A percentile compares a stretch with the other conserved stretches of the same genome.
phyloP scores from a whole-genome alignment of 768 basidiomycete species.

The Mycena galericulata region DNA sequence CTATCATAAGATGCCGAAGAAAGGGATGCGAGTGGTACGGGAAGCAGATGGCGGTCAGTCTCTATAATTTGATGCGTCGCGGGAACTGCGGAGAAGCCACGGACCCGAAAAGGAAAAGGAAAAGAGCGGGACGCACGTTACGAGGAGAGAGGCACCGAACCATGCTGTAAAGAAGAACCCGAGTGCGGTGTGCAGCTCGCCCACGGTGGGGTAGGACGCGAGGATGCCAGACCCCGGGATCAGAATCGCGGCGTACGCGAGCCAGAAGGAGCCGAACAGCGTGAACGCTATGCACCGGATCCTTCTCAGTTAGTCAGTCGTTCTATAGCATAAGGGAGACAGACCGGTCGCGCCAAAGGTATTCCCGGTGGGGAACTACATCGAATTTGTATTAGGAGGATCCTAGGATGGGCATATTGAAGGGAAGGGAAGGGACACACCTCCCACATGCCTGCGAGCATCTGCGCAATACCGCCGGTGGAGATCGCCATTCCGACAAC shows the following conservation, averaged over 20 bases:
- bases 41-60: slow-evolving; percentile 17
- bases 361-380: slow-evolving; percentile 70
- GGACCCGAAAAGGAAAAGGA: slow-evolving; percentile 1
- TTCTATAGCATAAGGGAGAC: slow-evolving; percentile 66
- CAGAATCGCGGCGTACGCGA: slow-evolving; percentile 81
- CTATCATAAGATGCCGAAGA: slow-evolving; percentile 22
- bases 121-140: slow-evolving; percentile 60
- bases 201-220: slow-evolving; percentile 57
- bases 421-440: slow-evolving; percentile 18
- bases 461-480: slow-evolving; percentile 85
- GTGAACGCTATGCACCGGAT: slow-evolving; percentile 68
- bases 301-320: slow-evolving; percentile 40
- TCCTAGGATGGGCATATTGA: slow-evolving; percentile 22
- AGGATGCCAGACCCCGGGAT: slow-evolving; percentile 76
- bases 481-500: slow-evolving; percentile 89
- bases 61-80: slow-evolving; percentile 17
- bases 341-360: slow-evolving; percentile 78
- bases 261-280: slow-evolving; percentile 89
- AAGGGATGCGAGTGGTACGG: slow-evolving; percentile 27
- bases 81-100: slow-evolving; percentile 21
- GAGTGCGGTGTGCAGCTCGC: slow-evolving; percentile 64
- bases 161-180: slow-evolving; percentile 82
- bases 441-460: slow-evolving; percentile 92
- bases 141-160: slow-evolving; percentile 76
- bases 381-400: slow-evolving; percentile 23